Evolutionary conservation across 2,329 filamentous ascomycete species (phyloP), one percentile per base, ranked within the genome.

Genomic region (Calonectria crousiana): DNA sequence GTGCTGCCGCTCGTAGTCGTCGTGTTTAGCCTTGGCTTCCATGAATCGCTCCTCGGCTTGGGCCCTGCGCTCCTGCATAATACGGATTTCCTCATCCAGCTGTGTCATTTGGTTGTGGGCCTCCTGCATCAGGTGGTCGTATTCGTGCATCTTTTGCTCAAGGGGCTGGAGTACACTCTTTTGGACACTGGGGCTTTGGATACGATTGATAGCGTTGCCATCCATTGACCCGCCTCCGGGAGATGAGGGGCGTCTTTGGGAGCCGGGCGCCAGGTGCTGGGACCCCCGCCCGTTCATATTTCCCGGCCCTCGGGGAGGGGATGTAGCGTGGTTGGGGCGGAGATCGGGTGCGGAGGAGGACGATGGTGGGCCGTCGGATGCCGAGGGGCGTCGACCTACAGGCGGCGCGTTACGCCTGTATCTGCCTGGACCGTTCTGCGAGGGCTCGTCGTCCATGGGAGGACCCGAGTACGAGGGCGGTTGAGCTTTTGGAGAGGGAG

Each of bases 81-180:
- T 75, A 13, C 84, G 84, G 8, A 88, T 77, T 81, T 88, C 86
- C 3, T 86, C 85, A 78, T 88, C 87, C 20, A 88, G 83, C 34
- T 82, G 84, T 28, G 81, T 77, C 82, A 88, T 85, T 77, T 87
- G 81, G 8, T 82, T 81, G 75, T 87, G 84, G 56, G 85, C 85
- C 34, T 85, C 83, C 32, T 80, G 77, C 86, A 88, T 88, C 53
- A 86, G 79, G 53, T 76, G 79, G 18, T 84, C 81, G 80, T 88
- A 88, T 82, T 88, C 86, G 62, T 81, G 80, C 52, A 88, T 84
- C 81, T 88, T 88, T 67, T 83, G 82, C 73, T 87, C 85, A 0
- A 88, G 85, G 6, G 86, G 86, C 74, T 86, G 84, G 41, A 88
- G 84, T 71, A 88, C 86, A 76, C 82, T 86, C 74, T 85, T 83